A percentile compares a stretch with the other conserved stretches of the same genome.
phyloP scores from a whole-genome alignment of 1,139 yeast genomes.

The Blastobotrys aristatus region DNA sequence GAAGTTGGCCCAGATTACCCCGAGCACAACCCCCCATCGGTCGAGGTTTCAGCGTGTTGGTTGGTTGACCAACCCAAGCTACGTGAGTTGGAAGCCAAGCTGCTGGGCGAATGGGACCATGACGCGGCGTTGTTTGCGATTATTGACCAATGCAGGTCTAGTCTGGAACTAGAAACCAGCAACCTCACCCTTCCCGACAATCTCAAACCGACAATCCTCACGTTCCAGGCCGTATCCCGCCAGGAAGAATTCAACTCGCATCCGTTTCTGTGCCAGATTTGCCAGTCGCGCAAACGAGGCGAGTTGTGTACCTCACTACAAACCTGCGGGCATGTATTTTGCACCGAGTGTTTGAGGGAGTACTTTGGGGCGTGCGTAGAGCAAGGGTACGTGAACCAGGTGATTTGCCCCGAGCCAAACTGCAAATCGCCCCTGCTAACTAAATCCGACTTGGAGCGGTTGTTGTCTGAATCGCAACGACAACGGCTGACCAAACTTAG shows the following conservation, averaged over 20 bases:
- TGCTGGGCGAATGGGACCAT: conserved; percentile 36
- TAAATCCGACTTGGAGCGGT: conserved; percentile 28
- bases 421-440: conserved; percentile 21
- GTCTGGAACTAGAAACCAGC: conserved; percentile 3
- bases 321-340: conserved; percentile 50
- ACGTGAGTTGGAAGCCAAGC: conserved; percentile 24
- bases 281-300: conserved; percentile 53
- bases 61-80: conserved; percentile 27
- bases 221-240: conserved; percentile 24
- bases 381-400: conserved; percentile 48
- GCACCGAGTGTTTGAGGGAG: conserved; percentile 46
- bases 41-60: conserved; percentile 23
- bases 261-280: conserved; percentile 54
- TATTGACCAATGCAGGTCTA: conserved; percentile 36
- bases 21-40: conserved; percentile 20
- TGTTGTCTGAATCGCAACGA: conserved; percentile 34
- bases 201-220: conserved; percentile 25
- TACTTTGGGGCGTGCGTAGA: conserved; percentile 45
- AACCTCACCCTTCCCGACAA: conserved; percentile 1
- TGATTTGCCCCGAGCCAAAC: conserved; percentile 55
- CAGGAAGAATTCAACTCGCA: conserved; percentile 35
- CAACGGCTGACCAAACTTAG: conserved; percentile 41
- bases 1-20: conserved; percentile 25
- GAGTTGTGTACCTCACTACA: conserved; percentile 40
- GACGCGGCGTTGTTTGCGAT: conserved; percentile 42